Percentiles rank a stretch among this genome's conserved stretches.
These are phyloP conservation scores for Aphanomyces cochlioides DNA, from an alignment of 352 stramenopile genomes.

Conservation along the genomic window DNA sequence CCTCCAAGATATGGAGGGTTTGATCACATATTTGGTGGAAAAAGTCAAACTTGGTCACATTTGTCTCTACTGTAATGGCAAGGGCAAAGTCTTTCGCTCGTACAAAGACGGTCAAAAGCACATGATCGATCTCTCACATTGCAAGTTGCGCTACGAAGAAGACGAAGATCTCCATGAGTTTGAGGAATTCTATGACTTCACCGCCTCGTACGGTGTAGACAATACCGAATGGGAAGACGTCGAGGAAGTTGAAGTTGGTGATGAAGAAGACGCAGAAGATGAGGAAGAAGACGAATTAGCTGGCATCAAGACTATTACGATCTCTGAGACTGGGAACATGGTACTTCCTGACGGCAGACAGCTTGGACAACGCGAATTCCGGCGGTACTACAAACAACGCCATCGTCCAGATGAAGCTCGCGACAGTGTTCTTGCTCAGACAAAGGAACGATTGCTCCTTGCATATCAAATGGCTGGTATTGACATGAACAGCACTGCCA, in stretches of 20 bases:
- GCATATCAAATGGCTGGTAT: conserved; percentile 70
- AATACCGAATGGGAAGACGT: conserved; percentile 40
- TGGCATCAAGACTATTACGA: conserved; percentile 52
- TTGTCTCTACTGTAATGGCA: conserved; percentile 94
- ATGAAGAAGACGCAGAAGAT: conserved; percentile 45
- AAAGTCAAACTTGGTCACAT: conserved; percentile 94
- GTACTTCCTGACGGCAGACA: conserved; percentile 78
- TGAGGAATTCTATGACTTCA: conserved; percentile 90
- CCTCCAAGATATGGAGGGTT: conserved; percentile 82
- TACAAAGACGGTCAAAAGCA: conserved; percentile 92
- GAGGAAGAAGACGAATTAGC: conserved; percentile 50
- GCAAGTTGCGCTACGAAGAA: conserved; percentile 89
- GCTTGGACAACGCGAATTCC: conserved; percentile 85
- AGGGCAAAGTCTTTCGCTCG: conserved; percentile 84
- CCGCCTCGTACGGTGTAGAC: conserved; percentile 57
- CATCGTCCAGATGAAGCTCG: conserved; percentile 77
- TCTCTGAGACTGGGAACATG: conserved; percentile 87
- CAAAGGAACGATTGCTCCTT: conserved; percentile 73
- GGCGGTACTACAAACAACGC: conserved; percentile 87
- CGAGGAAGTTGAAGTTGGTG: conserved; percentile 62
- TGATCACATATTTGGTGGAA: conserved; percentile 91
- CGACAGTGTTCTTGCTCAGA: conserved; percentile 67
- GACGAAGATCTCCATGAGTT: conserved; percentile 86
- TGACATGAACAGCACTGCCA: conserved; percentile 48
- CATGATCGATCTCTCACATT: conserved; percentile 91